Evolutionary conservation across 768 basidiomycete species (phyloP), one percentile per base, ranked within the genome.

Genomic region (Astraeus odoratus): DNA sequence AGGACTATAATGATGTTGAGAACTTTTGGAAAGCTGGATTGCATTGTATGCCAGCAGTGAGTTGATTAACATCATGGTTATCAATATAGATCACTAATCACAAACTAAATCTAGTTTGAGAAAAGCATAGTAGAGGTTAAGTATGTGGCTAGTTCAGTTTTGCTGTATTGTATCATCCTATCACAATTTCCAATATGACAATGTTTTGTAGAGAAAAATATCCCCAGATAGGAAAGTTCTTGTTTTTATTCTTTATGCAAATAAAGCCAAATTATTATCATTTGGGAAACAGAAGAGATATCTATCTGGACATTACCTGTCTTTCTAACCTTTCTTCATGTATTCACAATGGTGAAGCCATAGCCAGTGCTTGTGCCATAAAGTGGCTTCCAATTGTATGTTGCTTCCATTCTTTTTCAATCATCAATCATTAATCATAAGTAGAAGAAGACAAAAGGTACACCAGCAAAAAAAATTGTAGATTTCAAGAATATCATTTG

Each of bases 231-330:
- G 50, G 2, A 60, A 60, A 20, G 60, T 64, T 0, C 49, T 68
- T 10, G 48, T 49, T 4, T 57, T 66, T 26, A 64, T 69, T 25
- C 41, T 72, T 0, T 73, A 70, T 57, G 66, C 69, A 2, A 67
- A 73, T 49, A 71, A 71, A 42, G 0, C 71, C 67, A 13, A 59
- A 61, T 3, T 71, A 69, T 51, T n/a, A n/a, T n/a, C n/a, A n/a
- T n/a, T n/a, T n/a, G 64, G 67, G 0, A 67, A 64, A 2, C 54
- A 51, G 30, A 68, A 69, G 45, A 69, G 61, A 1, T n/a, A n/a
- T n/a, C n/a, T 66, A 71, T 45, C 69, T 65, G 0, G 61, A 69
- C 1, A 50, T 70, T 38, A 63, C 58, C 3, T 48, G 62, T 12
- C 57, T 59, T 35, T 61, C 54, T 4, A 67, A 67, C 44, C 47